Percentiles rank a stretch among this genome's conserved stretches.
Evolutionary conservation across 148 eudicot species (phyloP).

Genomic region (Vaccinium macrocarpon): DNA sequence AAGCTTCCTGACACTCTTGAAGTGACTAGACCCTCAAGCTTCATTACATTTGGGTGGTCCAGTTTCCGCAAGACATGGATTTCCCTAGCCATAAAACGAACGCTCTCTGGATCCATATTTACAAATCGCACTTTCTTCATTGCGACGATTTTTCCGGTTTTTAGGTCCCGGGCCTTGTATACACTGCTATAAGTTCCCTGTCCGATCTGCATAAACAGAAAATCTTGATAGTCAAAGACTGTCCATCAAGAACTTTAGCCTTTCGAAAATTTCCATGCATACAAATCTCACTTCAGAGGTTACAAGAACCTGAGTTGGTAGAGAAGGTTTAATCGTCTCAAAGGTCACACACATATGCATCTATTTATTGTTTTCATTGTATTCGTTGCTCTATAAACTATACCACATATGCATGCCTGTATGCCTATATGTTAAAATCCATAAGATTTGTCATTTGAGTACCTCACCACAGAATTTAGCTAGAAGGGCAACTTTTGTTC

Average conservation of each 20-base stretch:
- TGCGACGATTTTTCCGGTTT: conserved; percentile 71
- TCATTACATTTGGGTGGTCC: conserved; percentile 88
- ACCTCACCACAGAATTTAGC: neutral
- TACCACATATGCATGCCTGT: neutral
- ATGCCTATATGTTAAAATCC: neutral
- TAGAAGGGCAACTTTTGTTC: neutral
- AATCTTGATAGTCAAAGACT: neutral
- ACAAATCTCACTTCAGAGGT: neutral
- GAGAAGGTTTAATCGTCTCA: neutral
- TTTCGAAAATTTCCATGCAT: neutral
- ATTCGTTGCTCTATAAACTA: neutral
- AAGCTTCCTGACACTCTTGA: conserved; percentile 77
- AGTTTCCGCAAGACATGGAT: conserved; percentile 66
- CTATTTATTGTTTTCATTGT: neutral
- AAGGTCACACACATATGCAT: neutral
- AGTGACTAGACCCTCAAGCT: conserved; percentile 72
- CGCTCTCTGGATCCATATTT: conserved; percentile 91
- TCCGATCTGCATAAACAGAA: conserved; percentile 59
- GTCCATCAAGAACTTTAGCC: neutral
- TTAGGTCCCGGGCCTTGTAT: conserved; percentile 79
- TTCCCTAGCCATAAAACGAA: conserved; percentile 95
- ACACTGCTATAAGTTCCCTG: conserved; percentile 95
- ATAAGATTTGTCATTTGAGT: neutral
- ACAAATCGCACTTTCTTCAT: conserved; percentile 85
- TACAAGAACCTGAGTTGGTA: neutral